Conservation (phyloP, 805 yeast genomes). For the Kodamaea restingae region DNA sequence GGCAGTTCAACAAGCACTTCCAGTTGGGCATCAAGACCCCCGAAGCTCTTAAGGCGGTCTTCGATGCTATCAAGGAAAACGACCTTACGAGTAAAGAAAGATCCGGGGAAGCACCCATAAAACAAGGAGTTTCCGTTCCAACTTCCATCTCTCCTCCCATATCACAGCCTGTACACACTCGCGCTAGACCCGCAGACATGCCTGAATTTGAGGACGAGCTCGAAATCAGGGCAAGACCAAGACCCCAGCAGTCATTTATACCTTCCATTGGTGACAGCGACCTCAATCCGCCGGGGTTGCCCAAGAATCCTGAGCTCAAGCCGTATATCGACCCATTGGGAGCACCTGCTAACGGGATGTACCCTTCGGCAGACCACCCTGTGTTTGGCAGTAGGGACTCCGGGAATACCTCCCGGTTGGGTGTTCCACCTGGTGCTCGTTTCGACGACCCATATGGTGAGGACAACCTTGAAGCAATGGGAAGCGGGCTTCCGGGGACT, state of each 20-base stretch:
- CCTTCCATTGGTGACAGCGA: conserved; percentile 49
- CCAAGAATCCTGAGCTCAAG: conserved; percentile 38
- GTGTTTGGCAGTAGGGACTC: conserved; percentile 32
- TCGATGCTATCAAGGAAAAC: conserved; percentile 1
- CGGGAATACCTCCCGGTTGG: conserved; percentile 26
- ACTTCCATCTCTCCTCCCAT: too few relatives aligned
- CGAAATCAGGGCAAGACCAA: conserved; percentile 26
- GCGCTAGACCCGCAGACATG: conserved; percentile 28
- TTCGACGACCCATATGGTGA: conserved; percentile 49
- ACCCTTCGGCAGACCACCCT: conserved; percentile 50
- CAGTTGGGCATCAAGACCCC: conserved; percentile 2
- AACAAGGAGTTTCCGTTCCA: too few relatives aligned
- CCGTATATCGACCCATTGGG: conserved; percentile 44
- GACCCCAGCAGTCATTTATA: conserved; percentile 8
- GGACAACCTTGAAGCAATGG: conserved; percentile 41
- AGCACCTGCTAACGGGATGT: conserved; percentile 44
- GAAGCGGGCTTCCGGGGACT: conserved; percentile 44
- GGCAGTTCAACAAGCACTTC: conserved; percentile 16
- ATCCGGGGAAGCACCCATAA: too few relatives aligned
- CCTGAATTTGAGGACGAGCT: conserved; percentile 56
- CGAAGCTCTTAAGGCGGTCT: conserved; percentile 7
- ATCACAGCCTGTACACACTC: neutral
- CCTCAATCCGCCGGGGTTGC: conserved; percentile 44
- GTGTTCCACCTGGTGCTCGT: conserved; percentile 46
- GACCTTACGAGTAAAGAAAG: too few relatives aligned